A percentile compares a stretch with the other conserved stretches of the same genome.
These are phyloP conservation scores for Ajuga chamaepitys DNA, from an alignment of 257 asterid species.

Conservation along the genomic window DNA sequence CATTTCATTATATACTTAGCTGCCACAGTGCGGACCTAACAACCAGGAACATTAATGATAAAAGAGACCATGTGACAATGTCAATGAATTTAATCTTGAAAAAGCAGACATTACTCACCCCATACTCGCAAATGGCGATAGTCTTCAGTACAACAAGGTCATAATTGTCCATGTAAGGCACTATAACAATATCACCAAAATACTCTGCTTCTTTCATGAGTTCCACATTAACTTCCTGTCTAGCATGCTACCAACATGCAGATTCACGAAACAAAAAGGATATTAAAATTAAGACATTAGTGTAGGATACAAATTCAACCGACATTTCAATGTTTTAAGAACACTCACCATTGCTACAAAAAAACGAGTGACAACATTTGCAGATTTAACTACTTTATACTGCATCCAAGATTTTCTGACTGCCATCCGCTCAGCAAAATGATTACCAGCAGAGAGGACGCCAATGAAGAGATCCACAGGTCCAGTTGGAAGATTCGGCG, in stretches of 20 bases:
- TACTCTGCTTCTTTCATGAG: constrained; percentile 87
- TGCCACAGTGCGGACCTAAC: constrained; percentile 55
- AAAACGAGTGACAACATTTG: constrained; percentile 66
- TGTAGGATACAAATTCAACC: constrained; percentile 10
- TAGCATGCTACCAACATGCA: constrained; percentile 53
- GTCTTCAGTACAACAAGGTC: constrained; percentile 95
- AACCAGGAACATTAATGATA: constrained; percentile 14
- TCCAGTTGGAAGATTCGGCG: constrained; percentile 51
- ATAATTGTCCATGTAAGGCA: constrained; percentile 92
- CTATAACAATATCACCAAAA: constrained; percentile 86
- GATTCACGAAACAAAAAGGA: constrained; percentile 13
- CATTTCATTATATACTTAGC: constrained; percentile 91
- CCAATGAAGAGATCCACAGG: constrained; percentile 84
- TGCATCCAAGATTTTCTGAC: constrained; percentile 96
- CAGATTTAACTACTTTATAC: constrained; percentile 49
- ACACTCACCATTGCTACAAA: constrained; percentile 85
- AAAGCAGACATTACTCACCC: constrained; percentile 48
- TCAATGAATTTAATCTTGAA: constrained; percentile 12
- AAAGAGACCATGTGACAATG: background rate
- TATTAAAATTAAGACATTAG: background rate
- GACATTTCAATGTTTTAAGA: constrained; percentile 9
- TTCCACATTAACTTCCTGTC: constrained; percentile 80
- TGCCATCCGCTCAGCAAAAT: constrained; percentile 96
- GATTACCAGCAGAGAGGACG: constrained; percentile 91
- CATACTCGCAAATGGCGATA: constrained; percentile 89